Evolutionary conservation across 345 rosid genomes (phyloP).

Genomic region (Durio zibethinus): DNA sequence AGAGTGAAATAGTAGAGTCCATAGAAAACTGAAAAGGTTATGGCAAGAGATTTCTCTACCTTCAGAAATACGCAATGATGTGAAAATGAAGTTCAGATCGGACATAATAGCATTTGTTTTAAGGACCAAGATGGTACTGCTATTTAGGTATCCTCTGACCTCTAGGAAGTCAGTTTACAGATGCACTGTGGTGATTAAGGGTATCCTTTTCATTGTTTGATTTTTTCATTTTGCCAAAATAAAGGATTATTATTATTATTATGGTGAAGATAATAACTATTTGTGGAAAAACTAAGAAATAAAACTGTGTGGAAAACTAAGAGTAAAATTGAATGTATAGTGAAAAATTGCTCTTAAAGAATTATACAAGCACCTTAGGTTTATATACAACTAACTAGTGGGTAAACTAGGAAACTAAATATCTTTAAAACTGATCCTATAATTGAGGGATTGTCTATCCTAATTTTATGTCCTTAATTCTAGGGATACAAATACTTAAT

Average conservation of each 20-base stretch:
- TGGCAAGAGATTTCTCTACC: background rate
- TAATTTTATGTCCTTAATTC: no score
- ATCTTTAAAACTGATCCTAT: no score
- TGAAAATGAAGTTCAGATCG: background rate
- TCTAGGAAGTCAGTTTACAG: background rate
- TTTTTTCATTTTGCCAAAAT: background rate
- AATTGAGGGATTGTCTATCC: no score
- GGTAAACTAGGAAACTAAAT: no score
- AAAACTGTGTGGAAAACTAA: no score
- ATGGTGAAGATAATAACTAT: background rate
- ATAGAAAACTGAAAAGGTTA: background rate
- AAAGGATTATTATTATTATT: background rate
- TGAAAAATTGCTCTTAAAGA: no score
- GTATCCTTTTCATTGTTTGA: background rate
- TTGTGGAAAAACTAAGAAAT: no score
- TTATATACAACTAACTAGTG: no score
- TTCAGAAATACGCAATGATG: background rate
- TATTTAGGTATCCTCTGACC: background rate
- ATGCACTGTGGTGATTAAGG: background rate
- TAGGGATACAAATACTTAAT: no score
- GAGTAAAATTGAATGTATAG: no score
- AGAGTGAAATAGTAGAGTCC: background rate
- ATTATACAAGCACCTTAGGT: no score
- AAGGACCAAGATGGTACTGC: background rate
- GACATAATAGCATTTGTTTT: background rate